These are phyloP conservation scores for Scutellaria galericulata DNA, from an alignment of 257 asterid genomes.

Conservation along the genomic window DNA sequence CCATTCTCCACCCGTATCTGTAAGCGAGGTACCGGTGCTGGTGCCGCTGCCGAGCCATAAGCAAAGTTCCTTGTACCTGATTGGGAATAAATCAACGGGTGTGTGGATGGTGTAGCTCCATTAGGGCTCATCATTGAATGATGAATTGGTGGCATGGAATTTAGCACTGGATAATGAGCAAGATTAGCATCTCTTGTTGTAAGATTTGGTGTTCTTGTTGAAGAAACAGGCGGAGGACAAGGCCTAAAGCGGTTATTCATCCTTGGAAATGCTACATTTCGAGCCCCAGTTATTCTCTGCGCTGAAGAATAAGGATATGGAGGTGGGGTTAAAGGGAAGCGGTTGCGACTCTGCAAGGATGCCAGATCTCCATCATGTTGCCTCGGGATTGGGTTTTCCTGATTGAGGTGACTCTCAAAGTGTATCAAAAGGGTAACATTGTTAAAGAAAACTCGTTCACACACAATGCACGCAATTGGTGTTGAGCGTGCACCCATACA, in stretches of 20 bases:
- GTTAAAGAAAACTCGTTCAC: slow-evolving; percentile 42
- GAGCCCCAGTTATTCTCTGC: slow-evolving; percentile 4
- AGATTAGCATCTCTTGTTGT: slow-evolving; percentile 6
- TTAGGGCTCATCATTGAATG: slow-evolving; percentile 13
- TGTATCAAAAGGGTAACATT: slow-evolving; percentile 44
- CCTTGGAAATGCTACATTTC: slow-evolving; percentile 9
- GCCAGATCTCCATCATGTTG: slow-evolving; percentile 24
- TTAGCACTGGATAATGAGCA: slow-evolving; percentile 17
- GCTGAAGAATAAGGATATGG: slow-evolving; percentile 27
- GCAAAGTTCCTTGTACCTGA: slow-evolving; percentile 24
- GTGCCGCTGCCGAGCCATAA: slow-evolving; percentile 7
- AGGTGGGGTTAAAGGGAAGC: slow-evolving; percentile 24
- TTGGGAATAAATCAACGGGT: slow-evolving; percentile 28
- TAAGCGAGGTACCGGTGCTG: neutral
- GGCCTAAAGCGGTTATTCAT: slow-evolving; percentile 29
- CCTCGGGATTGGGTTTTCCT: neutral
- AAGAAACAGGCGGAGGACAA: slow-evolving; percentile 28
- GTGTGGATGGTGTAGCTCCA: slow-evolving; percentile 15
- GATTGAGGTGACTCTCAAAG: slow-evolving; percentile 42
- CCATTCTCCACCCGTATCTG: slow-evolving; percentile 24
- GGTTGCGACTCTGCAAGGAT: slow-evolving; percentile 18
- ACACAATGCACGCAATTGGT: slow-evolving; percentile 45
- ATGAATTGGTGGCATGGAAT: slow-evolving; percentile 32
- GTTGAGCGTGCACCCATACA: slow-evolving; percentile 4
- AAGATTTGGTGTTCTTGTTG: neutral